Base-by-base conservation (phyloP, 1,284 basidiomycete species). In the Rhodotorula sp. region DNA sequence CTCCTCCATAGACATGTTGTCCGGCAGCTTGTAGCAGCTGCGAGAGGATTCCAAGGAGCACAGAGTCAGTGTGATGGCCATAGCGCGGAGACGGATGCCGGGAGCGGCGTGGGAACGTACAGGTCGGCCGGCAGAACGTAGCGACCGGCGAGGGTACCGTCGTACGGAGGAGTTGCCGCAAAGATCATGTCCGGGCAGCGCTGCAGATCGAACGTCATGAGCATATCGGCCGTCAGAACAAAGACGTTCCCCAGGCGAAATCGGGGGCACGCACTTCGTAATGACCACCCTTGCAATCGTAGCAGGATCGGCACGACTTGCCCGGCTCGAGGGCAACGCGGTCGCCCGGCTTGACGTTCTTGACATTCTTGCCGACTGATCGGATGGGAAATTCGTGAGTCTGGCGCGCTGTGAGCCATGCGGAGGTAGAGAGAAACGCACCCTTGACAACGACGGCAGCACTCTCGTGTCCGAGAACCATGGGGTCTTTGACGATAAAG, bases 111-210 rank as follows among this genome's bases (percentile, higher is more conserved):
- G n/a, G 20, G 6, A 26, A 56, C 64, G 51, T 29, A 72, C 69
- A 76, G 54, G 57, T 76, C 70, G 46, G 69, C 64, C 3, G 71
- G 78, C 15, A 82, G 75, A 48, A 77, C 79, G 77, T 81, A 82
- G 75, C 76, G 95, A 45, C 91, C 87, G 59, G 85, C 85, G 20
- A 95, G 85, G 22, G 93, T 95, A 59, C 93, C 93, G 78, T 95
- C 91, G 79, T 89, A 87, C 0, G 93, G 92, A 63, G 93, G 93
- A 17, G 93, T 94, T 4, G 93, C 92, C 37, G 91, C 91, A 22
- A 73, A 73, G 29, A 66, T 82, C 77, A 94, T 87, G 68, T 91
- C 84, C 2, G 88, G 84, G 80, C 91, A 93, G 60, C 91, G 84
- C 37, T 62, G 18, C 45, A 10, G 17, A 3, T 17, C 45, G 12